phyloP scores from a whole-genome alignment of 768 basidiomycete genomes.

The Macrolepiota dolichaula region DNA sequence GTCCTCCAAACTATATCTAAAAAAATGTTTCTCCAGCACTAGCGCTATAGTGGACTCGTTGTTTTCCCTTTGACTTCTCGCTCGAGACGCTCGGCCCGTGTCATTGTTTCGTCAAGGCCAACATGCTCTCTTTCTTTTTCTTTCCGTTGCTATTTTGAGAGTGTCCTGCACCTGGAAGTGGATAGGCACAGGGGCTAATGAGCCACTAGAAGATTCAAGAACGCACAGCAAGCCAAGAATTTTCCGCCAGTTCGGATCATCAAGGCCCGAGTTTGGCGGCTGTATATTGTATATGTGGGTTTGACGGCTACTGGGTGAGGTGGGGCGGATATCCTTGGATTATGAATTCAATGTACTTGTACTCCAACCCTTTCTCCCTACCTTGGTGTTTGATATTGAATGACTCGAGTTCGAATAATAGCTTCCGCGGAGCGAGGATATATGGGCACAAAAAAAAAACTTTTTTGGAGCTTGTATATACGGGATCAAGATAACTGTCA shows the following conservation, averaged over 20 bases:
- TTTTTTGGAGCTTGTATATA: not conserved
- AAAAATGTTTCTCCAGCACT: not conserved
- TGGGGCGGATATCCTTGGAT: not conserved
- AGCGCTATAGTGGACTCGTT: not conserved
- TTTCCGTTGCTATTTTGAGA: too few relatives aligned
- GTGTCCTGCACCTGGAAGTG: not conserved
- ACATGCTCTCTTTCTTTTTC: not conserved
- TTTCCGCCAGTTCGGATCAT: not conserved
- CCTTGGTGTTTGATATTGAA: not conserved
- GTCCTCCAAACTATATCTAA: not conserved
- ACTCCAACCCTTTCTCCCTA: too few relatives aligned
- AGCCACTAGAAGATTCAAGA: slow-evolving; percentile 9
- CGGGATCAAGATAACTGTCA: not conserved
- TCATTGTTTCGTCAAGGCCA: not conserved
- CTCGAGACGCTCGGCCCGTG: not conserved
- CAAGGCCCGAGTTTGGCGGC: slow-evolving; percentile 3
- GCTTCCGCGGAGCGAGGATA: not conserved
- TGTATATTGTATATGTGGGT: not conserved
- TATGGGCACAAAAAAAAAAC: not conserved
- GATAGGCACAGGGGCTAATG: slow-evolving; percentile 1
- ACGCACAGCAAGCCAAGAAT: not conserved
- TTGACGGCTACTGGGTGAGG: not conserved
- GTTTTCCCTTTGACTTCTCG: not conserved
- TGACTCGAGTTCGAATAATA: too few relatives aligned
- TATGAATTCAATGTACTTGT: not conserved